Base-by-base conservation (phyloP, 2,329 filamentous ascomycete genomes). In the Cyphellophora europaea region DNA sequence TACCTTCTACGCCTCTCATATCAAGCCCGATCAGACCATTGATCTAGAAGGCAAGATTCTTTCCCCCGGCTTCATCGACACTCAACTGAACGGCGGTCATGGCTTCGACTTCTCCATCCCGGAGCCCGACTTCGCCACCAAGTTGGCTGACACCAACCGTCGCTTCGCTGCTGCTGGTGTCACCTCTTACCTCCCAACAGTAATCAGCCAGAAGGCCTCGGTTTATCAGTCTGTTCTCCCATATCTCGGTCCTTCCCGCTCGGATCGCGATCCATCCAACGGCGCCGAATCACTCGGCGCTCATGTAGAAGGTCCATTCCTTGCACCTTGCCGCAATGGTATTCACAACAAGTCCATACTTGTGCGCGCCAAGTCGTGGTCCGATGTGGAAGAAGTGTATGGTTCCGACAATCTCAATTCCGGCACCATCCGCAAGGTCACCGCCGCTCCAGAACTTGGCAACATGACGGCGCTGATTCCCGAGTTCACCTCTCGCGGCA, bases 241-340 rank as follows among this genome's bases (percentile, higher is more conserved):
- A 11, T 81, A 79, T 50, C 72, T 94, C 8, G 83, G 77, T 0
- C 84, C 85, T 1, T 84, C 80, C 1, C 79, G 79, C 11, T 54
- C 57, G 38, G 50, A 57, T 11, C 73, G 82, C 43, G 57, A 70
- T 33, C 64, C 83, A 19, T 47, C 55, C 27, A 74, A 84, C 43
- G 88, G 88, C 30, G 78, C 85, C 31, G 87, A 94, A 61, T 91
- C 84, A 0, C 72, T 95, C 11, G 88, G 88, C 18, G 87, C 87
- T 3, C 88, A 95, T 53, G 82, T 84, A 54, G 88, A 95, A 66
- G 88, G 88, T 0, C 88, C 88, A 0, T 95, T 95, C 60, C 69
- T 95, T 36, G 84, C 67, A 50, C 79, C 82, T 0, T 74, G 75
- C 30, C 89, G 89, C 55, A 93, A 93, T 52, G 88, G 88, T 33